A percentile compares a stretch with the other conserved stretches of the same genome.
Evolutionary conservation across 2,329 filamentous ascomycete genomes (phyloP).

Genomic region (Exophiala dermatitidis): DNA sequence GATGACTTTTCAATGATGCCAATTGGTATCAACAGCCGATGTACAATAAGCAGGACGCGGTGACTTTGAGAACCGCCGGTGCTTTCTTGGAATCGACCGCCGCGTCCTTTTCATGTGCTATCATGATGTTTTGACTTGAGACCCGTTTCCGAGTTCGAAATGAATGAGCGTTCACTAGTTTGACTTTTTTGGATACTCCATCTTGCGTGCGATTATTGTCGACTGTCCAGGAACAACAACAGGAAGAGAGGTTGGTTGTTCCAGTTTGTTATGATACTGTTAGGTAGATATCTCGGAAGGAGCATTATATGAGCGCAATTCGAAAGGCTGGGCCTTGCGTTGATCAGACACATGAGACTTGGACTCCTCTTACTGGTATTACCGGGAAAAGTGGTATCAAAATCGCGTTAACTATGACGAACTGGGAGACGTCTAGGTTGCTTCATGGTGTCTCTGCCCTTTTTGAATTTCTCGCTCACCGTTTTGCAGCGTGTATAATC

Average conservation of each 20-base stretch:
- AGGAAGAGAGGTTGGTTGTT: neutral
- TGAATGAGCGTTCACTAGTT: neutral
- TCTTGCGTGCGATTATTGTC: conserved; percentile 1
- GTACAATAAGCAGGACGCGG: neutral
- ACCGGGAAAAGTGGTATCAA: too few relatives aligned
- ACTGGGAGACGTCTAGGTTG: too few relatives aligned
- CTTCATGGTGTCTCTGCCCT: too few relatives aligned
- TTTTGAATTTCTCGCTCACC: too few relatives aligned
- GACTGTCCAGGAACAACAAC: neutral
- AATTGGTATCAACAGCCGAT: neutral
- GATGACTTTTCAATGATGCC: neutral
- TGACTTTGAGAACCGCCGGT: neutral
- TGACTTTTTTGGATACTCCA: conserved; percentile 1
- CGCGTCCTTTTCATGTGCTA: neutral
- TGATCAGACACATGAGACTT: too few relatives aligned
- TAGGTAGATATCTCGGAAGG: too few relatives aligned
- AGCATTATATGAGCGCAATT: too few relatives aligned
- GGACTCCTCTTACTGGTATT: too few relatives aligned
- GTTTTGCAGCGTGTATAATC: too few relatives aligned
- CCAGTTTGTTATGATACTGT: neutral
- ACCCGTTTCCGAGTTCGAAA: neutral
- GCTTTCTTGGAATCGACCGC: neutral
- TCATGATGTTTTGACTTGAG: neutral
- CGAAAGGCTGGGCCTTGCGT: too few relatives aligned
- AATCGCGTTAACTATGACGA: too few relatives aligned